These are phyloP conservation scores for Trichophaea hybrida DNA, from an alignment of 2,329 filamentous ascomycete species.

Conservation along the genomic window DNA sequence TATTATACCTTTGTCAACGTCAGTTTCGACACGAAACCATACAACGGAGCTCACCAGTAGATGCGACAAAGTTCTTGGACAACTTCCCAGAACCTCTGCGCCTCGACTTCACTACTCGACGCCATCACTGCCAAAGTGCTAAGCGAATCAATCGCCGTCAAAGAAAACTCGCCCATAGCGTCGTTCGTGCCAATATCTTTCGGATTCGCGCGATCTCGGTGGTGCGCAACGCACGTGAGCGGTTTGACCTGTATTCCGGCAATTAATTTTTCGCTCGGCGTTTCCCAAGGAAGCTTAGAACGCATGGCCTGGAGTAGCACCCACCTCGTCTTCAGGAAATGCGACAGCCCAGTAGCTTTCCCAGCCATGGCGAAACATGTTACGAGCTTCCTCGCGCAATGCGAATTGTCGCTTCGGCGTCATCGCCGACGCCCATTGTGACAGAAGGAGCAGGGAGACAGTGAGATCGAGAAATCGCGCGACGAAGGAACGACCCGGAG, in stretches of 20 bases:
- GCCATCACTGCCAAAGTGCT: constrained; percentile 85
- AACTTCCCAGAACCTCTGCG: constrained; percentile 46
- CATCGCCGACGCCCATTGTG: constrained; percentile 7
- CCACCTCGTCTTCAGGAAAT: constrained; percentile 84
- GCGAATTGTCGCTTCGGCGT: constrained; percentile 11
- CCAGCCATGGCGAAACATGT: constrained; percentile 95
- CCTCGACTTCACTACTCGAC: constrained; percentile 39
- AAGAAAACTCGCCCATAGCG: constrained; percentile 88
- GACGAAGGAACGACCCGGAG: neutral
- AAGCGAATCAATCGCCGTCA: constrained; percentile 88
- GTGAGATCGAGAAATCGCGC: neutral
- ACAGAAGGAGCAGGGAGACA: neutral
- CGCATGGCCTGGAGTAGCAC: constrained; percentile 7
- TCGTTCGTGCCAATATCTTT: constrained; percentile 81
- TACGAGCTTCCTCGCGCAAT: constrained; percentile 27
- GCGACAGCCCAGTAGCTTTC: constrained; percentile 88
- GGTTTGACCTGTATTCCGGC: constrained; percentile 53
- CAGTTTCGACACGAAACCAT: constrained; percentile 40
- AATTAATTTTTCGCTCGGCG: constrained; percentile 2
- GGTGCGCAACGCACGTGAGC: constrained; percentile 67
- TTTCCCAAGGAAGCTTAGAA: neutral
- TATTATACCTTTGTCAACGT: constrained; percentile 18
- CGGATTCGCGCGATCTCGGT: constrained; percentile 66
- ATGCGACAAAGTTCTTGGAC: constrained; percentile 27
- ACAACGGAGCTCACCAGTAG: constrained; percentile 43